Evolutionary conservation across 164 flowering plant genomes (phyloP).

Genomic region (Nelumbo lutea): DNA sequence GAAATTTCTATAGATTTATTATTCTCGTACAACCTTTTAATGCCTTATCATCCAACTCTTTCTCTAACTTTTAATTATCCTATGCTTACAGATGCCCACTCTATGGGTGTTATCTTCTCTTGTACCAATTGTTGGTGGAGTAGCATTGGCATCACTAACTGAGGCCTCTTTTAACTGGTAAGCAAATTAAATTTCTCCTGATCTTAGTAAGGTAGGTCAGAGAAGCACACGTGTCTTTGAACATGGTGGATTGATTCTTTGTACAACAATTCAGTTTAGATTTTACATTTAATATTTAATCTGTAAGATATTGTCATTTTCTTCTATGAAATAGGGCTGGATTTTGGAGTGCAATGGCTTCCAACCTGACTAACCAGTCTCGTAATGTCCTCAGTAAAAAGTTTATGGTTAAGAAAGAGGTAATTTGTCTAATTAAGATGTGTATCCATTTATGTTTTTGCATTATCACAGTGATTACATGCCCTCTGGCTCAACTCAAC

Average conservation of each 20-base stretch:
- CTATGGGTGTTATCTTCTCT: slow-evolving; percentile 82
- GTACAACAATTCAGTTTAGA: background rate
- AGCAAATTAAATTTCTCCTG: background rate
- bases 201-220: background rate
- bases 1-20: too few relatives aligned
- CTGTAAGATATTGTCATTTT: background rate
- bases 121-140: slow-evolving; percentile 94
- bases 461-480: background rate
- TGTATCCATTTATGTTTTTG: background rate
- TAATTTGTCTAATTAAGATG: slow-evolving; percentile 15
- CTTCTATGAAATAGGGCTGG: slow-evolving; percentile 58
- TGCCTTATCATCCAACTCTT: background rate
- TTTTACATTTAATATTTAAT: background rate
- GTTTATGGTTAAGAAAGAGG: slow-evolving; percentile 89
- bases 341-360: slow-evolving; percentile 99
- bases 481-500: too few relatives aligned
- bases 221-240: background rate
- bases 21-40: background rate
- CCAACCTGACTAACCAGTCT: slow-evolving; percentile 84
- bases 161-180: slow-evolving; percentile 98
- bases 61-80: background rate
- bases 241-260: too few relatives aligned
- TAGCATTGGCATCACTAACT: slow-evolving; percentile 81
- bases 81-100: slow-evolving; percentile 58
- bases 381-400: slow-evolving; percentile 96